Base-by-base conservation (phyloP, 129 eudicot species). In the Mikania micrantha region DNA sequence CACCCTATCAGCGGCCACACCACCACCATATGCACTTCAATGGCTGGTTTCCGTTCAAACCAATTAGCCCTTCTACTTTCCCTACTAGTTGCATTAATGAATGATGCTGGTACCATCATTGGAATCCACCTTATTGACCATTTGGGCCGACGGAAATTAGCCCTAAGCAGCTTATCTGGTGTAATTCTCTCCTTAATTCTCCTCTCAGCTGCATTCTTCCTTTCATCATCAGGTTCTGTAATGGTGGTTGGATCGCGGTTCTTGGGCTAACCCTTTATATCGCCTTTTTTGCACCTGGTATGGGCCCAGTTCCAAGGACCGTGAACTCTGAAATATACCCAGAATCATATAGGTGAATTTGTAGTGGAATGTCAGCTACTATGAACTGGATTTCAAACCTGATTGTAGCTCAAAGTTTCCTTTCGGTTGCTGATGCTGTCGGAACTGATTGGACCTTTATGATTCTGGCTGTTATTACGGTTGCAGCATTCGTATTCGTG, bases 281-380 rank as follows among this genome's bases (percentile, higher is more conserved):
- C 15, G 81, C 93, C 1, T 94, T 87, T 74, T 94, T 94, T 24
- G 78, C 99, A 1, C 97, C 99, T 0, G 99, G 99, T 17, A 94
- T 94, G 99, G 99, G 99, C 5, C 87, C 95, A 10, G 99, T 94
- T 11, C 99, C 99, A 3, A 89, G 99, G 99, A 85, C 99, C n/a
- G 88, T 94, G 16, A 94, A 94, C 90, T 87, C 99, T 0, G 99
- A 94, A 60, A 90, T 90, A 69, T 94, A 94, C 44, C 95, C 99
- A 1, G 84, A 94, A 52, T 85, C 95, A 5, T 94, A 94, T 28
- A 69, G 99, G 40, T 97, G 99, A 24, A 70, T 81, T 2, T 89
- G 97, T 78, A 88, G 95, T 25, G 99, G 99, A 11, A 90, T 94
- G 91, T 90, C 95, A 1, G 99, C 99, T 44, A 94, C 99, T 1